phyloP scores from a whole-genome alignment of 495 filamentous ascomycete genomes.

The Melanomma pulvis-pyrius region DNA sequence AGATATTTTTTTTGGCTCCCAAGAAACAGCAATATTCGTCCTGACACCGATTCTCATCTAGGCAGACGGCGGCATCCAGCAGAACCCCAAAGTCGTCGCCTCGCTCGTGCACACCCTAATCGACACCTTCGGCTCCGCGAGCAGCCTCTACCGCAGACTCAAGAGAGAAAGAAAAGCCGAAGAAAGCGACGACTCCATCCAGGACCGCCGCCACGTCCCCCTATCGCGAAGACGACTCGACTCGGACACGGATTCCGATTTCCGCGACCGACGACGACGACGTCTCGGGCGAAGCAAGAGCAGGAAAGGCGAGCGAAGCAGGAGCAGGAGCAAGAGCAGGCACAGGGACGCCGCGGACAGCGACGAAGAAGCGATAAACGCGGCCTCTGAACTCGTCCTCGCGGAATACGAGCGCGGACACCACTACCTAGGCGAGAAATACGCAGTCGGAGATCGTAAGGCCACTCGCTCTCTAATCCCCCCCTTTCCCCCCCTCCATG shows the following conservation, averaged over 20 bases:
- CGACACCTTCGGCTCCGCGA: conserved; percentile 24
- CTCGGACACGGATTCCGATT: conserved; percentile 2
- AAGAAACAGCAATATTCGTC: neutral
- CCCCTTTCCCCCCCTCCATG: neutral
- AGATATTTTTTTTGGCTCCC: neutral
- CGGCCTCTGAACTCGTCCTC: conserved; percentile 1
- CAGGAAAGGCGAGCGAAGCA: neutral
- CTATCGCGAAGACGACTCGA: conserved; percentile 1
- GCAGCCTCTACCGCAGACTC: conserved; percentile 25
- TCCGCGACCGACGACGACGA: neutral
- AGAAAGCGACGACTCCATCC: neutral
- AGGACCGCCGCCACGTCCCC: neutral
- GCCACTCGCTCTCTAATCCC: neutral
- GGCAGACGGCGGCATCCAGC: conserved; percentile 18
- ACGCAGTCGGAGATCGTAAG: conserved; percentile 31
- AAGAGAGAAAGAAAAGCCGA: conserved; percentile 31
- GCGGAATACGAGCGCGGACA: conserved; percentile 25
- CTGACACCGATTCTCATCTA: conserved; percentile 2
- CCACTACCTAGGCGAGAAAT: conserved; percentile 20
- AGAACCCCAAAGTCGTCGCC: conserved; percentile 19
- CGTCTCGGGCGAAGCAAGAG: neutral
- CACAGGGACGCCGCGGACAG: conserved; percentile 15
- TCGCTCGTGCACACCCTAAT: conserved; percentile 24
- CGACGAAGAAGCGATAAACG: conserved; percentile 26
- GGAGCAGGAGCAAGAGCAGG: conserved; percentile 10